These are phyloP conservation scores for Pleurotus cornucopiae DNA, from an alignment of 768 basidiomycete genomes.

Conservation along the genomic window DNA sequence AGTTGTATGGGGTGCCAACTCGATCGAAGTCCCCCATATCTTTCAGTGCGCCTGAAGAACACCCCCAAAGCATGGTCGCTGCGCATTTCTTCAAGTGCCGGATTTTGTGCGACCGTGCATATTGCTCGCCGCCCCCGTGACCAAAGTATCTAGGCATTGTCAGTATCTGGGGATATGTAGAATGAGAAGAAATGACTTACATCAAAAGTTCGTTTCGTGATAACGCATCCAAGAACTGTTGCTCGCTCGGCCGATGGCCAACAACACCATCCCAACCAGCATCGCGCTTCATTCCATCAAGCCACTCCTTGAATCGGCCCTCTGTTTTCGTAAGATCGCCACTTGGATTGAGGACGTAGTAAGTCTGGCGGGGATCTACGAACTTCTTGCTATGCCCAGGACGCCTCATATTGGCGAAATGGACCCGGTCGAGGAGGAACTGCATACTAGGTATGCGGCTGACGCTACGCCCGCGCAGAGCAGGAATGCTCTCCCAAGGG, in stretches of 20 bases:
- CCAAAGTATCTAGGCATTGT: constrained; percentile 80
- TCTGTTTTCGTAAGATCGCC: constrained; percentile 87
- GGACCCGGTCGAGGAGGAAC: constrained; percentile 82
- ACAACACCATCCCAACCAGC: constrained; percentile 83
- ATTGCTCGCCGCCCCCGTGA: constrained; percentile 95
- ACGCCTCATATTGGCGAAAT: constrained; percentile 49
- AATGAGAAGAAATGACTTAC: constrained; percentile 44
- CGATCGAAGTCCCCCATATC: constrained; percentile 96
- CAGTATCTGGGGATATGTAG: background rate
- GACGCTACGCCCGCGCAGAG: constrained; percentile 77
- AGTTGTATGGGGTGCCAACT: constrained; percentile 87
- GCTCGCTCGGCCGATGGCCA: constrained; percentile 75
- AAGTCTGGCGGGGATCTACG: constrained; percentile 67
- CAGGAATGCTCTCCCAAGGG: constrained; percentile 95
- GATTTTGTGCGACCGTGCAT: constrained; percentile 83
- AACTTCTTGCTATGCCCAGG: constrained; percentile 37
- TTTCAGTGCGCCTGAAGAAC: constrained; percentile 84
- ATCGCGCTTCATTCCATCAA: constrained; percentile 55
- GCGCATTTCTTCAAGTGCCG: constrained; percentile 82
- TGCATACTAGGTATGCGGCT: constrained; percentile 90
- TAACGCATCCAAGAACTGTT: constrained; percentile 76
- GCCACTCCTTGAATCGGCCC: constrained; percentile 76
- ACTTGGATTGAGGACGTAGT: constrained; percentile 88
- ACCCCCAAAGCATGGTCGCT: constrained; percentile 97
- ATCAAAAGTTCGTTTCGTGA: constrained; percentile 79